Evolutionary conservation across 306 rosid species (phyloP).

Genomic region (Ormosia emarginata): DNA sequence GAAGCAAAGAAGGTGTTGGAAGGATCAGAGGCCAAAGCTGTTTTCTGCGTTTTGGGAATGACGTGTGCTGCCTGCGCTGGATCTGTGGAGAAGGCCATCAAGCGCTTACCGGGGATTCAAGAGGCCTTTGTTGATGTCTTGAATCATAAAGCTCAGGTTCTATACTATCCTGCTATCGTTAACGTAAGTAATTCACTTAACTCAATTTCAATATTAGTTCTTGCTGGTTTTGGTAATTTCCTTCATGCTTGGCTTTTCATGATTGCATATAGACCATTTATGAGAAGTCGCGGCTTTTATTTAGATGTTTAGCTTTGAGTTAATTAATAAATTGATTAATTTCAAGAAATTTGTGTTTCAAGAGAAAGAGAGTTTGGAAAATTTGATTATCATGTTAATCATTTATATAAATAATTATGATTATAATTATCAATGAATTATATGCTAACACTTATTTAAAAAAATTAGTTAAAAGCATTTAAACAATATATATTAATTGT

Average conservation of each 20-base stretch:
- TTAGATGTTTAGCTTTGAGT: no score
- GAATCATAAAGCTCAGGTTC: slow-evolving; percentile 60
- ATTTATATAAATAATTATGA: no score
- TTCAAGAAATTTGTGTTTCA: no score
- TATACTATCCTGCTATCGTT: slow-evolving; percentile 43
- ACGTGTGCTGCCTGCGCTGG: slow-evolving; percentile 81
- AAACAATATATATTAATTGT: no score
- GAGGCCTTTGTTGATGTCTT: slow-evolving; percentile 67
- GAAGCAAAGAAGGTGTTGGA: neutral
- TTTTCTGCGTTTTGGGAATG: slow-evolving; percentile 62
- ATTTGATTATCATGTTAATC: no score
- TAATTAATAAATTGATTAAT: no score
- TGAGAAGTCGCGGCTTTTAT: no score
- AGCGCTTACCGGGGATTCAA: slow-evolving; percentile 69
- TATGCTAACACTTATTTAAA: no score
- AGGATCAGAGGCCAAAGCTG: slow-evolving; percentile 41
- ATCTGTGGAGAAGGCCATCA: slow-evolving; percentile 66
- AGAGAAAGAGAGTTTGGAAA: no score
- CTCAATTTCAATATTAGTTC: neutral
- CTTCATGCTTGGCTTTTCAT: neutral
- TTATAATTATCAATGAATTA: no score
- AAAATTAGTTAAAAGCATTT: no score
- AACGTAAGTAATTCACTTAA: slow-evolving; percentile 35
- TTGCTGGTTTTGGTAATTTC: neutral
- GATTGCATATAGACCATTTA: neutral